Evolutionary conservation across 1,139 yeast species (phyloP).

Genomic region (Magnusiomyces ingens): DNA sequence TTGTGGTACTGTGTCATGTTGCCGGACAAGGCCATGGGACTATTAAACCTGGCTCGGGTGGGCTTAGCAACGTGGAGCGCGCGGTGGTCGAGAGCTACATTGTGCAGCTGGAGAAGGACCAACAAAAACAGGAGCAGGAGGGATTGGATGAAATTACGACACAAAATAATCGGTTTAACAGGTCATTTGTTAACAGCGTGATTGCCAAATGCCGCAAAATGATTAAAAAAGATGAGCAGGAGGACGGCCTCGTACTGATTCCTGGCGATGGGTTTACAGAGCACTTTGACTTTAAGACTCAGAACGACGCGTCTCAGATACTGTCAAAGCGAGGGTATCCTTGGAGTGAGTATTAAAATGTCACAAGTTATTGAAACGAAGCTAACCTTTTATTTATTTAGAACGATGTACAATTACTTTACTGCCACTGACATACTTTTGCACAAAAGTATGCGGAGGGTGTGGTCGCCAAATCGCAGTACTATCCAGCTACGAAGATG

Average conservation of each 20-base stretch:
- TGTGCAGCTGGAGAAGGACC: neutral
- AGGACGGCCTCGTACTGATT: neutral
- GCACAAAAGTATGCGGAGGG: slow-evolving; percentile 1
- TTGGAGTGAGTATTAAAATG: slow-evolving; percentile 4
- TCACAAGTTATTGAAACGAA: neutral
- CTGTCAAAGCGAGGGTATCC: slow-evolving; percentile 4
- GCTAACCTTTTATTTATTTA: neutral
- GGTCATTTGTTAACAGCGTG: neutral
- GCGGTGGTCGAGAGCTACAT: slow-evolving; percentile 1
- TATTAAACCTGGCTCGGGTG: neutral
- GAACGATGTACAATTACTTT: slow-evolving; percentile 3
- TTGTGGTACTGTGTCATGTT: neutral
- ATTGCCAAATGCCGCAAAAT: neutral
- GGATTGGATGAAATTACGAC: neutral
- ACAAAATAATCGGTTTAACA: neutral
- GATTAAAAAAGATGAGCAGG: too few species aligned
- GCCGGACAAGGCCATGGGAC: neutral
- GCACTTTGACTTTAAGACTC: neutral
- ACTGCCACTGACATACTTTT: slow-evolving; percentile 1
- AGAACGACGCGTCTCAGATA: neutral
- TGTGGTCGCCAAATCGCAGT: neutral
- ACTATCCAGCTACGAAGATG: neutral
- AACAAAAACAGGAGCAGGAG: neutral
- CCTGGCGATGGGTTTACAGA: slow-evolving; percentile 4
- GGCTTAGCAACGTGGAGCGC: neutral